Percentiles rank a stretch among this genome's conserved stretches.
Evolutionary conservation across 1,139 yeast species (phyloP).

Genomic region (Casaregolazyma suthepensis): DNA sequence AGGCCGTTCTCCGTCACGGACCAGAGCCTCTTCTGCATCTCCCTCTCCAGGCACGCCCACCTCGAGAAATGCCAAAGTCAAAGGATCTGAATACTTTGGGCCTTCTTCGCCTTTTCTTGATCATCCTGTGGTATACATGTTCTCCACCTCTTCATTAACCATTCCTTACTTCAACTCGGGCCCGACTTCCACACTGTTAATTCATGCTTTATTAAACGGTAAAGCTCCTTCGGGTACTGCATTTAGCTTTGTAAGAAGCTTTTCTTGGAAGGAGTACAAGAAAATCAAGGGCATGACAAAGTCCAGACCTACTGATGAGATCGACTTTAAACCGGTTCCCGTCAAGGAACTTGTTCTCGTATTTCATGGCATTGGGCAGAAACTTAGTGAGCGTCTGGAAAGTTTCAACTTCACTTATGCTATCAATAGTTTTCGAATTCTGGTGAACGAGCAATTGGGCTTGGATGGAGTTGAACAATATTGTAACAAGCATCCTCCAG

Average conservation of each 20-base stretch:
- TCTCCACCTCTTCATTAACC: constrained; percentile 16
- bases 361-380: constrained; percentile 92
- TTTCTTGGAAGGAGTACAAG: constrained; percentile 30
- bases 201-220: constrained; percentile 25
- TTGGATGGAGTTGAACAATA: constrained; percentile 26
- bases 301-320: constrained; percentile 29
- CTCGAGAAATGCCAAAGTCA: not conserved
- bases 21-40: not conserved
- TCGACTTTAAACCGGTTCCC: constrained; percentile 24
- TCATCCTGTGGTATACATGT: constrained; percentile 24
- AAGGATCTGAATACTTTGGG: constrained; percentile 1
- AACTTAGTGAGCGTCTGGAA: constrained; percentile 71
- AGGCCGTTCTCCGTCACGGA: not conserved
- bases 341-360: constrained; percentile 64
- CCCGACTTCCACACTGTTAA: constrained; percentile 21
- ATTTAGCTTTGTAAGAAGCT: constrained; percentile 25
- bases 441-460: constrained; percentile 27
- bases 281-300: constrained; percentile 22
- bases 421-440: constrained; percentile 58
- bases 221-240: constrained; percentile 26
- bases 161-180: constrained; percentile 21
- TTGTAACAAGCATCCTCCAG: constrained; percentile 17
- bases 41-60: not conserved
- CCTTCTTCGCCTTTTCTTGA: not conserved
- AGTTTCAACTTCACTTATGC: constrained; percentile 85